Conservation (phyloP, 2,329 filamentous ascomycete genomes). For the Aspergillus sp. region DNA sequence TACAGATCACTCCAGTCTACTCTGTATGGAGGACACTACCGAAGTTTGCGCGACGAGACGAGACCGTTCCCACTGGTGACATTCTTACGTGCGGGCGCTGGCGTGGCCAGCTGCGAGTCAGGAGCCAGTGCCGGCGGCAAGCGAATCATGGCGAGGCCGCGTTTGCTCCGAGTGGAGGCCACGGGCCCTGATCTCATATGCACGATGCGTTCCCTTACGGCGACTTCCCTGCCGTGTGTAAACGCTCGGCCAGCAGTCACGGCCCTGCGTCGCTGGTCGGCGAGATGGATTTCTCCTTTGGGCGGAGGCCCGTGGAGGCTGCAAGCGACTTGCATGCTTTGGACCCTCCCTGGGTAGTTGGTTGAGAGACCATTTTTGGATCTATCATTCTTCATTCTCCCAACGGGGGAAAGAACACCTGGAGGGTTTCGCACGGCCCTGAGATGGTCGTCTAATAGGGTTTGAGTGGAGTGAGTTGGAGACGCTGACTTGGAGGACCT, state of each 20-base stretch:
- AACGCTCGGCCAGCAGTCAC: background rate
- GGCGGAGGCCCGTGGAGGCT: constrained; percentile 7
- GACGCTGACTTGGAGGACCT: too few species aligned
- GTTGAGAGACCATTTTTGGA: constrained; percentile 18
- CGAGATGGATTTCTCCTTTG: constrained; percentile 4
- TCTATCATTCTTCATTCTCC: constrained; percentile 10
- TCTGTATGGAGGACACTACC: too few species aligned
- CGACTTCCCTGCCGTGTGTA: constrained; percentile 6
- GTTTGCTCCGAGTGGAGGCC: constrained; percentile 13
- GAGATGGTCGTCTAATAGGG: background rate
- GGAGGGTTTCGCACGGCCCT: too few species aligned
- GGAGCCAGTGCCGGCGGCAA: constrained; percentile 9
- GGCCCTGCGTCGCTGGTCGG: background rate
- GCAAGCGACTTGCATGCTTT: background rate
- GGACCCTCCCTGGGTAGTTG: background rate
- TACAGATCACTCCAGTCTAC: too few species aligned
- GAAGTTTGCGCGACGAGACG: too few species aligned
- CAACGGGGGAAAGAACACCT: background rate
- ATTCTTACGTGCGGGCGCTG: constrained; percentile 18
- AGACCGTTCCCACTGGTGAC: background rate
- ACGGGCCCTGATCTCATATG: constrained; percentile 18
- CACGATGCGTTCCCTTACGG: constrained; percentile 14
- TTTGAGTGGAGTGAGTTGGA: background rate
- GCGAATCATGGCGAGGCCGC: constrained; percentile 12
- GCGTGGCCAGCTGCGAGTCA: constrained; percentile 22